Conservation (phyloP, 768 basidiomycete genomes). For the Mrakia gelida region DNA sequence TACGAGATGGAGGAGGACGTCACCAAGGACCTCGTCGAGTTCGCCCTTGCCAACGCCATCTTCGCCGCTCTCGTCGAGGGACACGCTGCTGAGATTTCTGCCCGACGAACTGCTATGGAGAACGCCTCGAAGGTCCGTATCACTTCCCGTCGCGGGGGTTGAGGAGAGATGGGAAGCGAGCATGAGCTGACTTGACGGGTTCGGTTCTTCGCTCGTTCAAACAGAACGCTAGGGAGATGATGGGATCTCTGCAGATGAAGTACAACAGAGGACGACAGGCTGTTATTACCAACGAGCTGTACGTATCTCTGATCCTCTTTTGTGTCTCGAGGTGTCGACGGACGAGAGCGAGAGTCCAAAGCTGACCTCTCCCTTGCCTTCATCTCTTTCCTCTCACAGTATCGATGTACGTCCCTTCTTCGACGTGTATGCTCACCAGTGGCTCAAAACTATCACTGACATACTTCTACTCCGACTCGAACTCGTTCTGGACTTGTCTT, state of each 20-base stretch:
- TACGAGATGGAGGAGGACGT: conserved; percentile 99
- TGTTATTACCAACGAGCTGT: conserved; percentile 62
- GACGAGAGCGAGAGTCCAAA: no score
- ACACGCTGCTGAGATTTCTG: conserved; percentile 90
- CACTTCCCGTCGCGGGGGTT: not conserved
- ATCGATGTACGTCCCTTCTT: conserved; percentile 38
- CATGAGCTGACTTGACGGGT: not conserved
- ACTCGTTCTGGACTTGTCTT: not conserved
- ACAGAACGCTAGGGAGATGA: conserved; percentile 90
- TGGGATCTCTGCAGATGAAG: conserved; percentile 76
- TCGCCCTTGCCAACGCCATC: conserved; percentile 93
- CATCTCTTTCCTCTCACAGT: not conserved
- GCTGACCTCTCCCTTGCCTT: no score
- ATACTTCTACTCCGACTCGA: no score
- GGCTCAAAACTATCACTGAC: no score
- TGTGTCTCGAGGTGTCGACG: no score
- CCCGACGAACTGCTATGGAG: conserved; percentile 95
- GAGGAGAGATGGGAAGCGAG: not conserved
- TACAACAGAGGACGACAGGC: conserved; percentile 99
- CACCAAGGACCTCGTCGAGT: conserved; percentile 88
- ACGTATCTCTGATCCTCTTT: not conserved
- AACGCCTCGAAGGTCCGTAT: conserved; percentile 75
- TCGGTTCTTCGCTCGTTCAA: not conserved
- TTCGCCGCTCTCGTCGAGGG: conserved; percentile 90
- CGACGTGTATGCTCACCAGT: no score